A percentile compares a stretch with the other conserved stretches of the same genome.
phyloP scores from a whole-genome alignment of 192 early-diverging fungal species.

The Coemansia sp. region DNA sequence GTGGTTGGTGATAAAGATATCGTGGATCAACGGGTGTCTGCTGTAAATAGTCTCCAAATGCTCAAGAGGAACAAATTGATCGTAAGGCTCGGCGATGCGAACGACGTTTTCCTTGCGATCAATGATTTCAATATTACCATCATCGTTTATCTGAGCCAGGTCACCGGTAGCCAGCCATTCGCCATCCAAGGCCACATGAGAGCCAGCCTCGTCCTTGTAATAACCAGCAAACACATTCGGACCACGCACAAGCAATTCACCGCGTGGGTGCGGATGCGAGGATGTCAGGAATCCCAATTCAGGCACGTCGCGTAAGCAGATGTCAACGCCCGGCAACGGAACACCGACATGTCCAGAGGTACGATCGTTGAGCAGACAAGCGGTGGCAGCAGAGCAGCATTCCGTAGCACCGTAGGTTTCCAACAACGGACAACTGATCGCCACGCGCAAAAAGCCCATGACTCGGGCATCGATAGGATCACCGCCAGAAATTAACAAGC shows the following conservation, averaged over 20 bases:
- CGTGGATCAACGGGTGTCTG: constrained; percentile 73
- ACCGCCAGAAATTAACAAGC: constrained; percentile 57
- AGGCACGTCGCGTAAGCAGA: constrained; percentile 85
- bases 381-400: constrained; percentile 16
- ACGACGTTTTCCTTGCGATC: constrained; percentile 77
- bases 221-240: constrained; percentile 69
- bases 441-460: constrained; percentile 60
- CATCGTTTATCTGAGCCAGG: constrained; percentile 72
- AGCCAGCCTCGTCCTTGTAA: constrained; percentile 75
- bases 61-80: constrained; percentile 87
- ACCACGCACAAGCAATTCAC: constrained; percentile 87
- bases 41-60: constrained; percentile 76
- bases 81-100: constrained; percentile 66
- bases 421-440: constrained; percentile 54
- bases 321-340: constrained; percentile 68
- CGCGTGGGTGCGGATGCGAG: constrained; percentile 74
- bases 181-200: constrained; percentile 70
- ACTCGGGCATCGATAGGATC: constrained; percentile 62
- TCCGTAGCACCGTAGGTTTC: constrained; percentile 54
- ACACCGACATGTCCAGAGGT: constrained; percentile 67
- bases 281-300: constrained; percentile 77
- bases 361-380: constrained; percentile 29
- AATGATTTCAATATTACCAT: constrained; percentile 72
- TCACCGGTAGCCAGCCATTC: constrained; percentile 87
- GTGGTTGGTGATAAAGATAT: constrained; percentile 87